Percentiles rank a stretch among this genome's conserved stretches.
Conservation (phyloP, 2,329 filamentous ascomycete genomes). For the Fusarium penzigii region DNA sequence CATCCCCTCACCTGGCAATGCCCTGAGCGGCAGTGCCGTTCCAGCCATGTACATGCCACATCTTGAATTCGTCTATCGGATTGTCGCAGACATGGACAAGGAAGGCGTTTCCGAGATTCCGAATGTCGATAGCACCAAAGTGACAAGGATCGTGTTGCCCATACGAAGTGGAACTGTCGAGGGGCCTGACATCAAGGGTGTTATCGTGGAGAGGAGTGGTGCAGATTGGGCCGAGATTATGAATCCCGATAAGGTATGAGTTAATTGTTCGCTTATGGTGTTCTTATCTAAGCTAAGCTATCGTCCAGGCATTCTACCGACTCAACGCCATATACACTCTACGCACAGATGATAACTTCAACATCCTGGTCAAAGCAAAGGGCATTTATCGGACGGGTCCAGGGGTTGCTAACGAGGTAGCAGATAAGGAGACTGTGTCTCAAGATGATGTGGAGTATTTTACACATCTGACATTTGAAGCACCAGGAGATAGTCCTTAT, state of each 20-base stretch:
- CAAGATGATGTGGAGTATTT: slow-evolving; percentile 25
- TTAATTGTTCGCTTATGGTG: no score
- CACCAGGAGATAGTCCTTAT: slow-evolving; percentile 13
- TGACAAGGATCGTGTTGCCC: slow-evolving; percentile 15
- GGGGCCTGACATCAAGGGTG: slow-evolving; percentile 14
- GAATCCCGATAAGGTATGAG: slow-evolving; percentile 14
- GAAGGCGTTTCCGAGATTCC: slow-evolving; percentile 14
- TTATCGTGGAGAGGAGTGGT: slow-evolving; percentile 18
- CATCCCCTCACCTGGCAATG: slow-evolving; percentile 20
- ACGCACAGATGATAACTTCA: slow-evolving; percentile 11
- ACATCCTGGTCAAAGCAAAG: slow-evolving; percentile 20
- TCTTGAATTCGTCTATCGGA: slow-evolving; percentile 23
- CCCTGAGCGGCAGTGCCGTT: not conserved
- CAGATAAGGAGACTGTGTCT: slow-evolving; percentile 9
- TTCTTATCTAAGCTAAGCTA: not conserved
- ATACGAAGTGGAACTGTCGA: slow-evolving; percentile 16
- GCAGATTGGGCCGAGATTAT: slow-evolving; percentile 22
- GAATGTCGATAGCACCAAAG: slow-evolving; percentile 8
- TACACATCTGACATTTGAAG: slow-evolving; percentile 20
- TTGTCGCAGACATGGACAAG: slow-evolving; percentile 22
- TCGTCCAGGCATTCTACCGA: slow-evolving; percentile 6
- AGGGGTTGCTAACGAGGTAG: slow-evolving; percentile 1
- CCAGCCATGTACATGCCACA: slow-evolving; percentile 21
- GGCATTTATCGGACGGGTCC: slow-evolving; percentile 21
- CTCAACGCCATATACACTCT: slow-evolving; percentile 21